Base-by-base conservation (phyloP, 441 rosid species). In the Adansonia rubrostipa region DNA sequence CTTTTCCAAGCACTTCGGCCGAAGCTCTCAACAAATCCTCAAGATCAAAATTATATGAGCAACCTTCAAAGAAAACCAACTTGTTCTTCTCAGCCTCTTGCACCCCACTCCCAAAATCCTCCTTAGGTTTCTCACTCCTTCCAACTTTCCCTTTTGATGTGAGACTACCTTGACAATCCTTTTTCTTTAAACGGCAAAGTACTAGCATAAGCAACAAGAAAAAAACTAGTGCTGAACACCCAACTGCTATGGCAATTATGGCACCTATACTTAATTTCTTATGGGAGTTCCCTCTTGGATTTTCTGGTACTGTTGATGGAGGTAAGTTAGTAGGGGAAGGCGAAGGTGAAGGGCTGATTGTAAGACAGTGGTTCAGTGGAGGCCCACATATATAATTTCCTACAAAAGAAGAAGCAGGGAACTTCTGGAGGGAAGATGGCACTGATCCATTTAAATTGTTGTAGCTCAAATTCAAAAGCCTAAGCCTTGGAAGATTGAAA, bases 41-140 rank as follows among this genome's bases (percentile, higher is more conserved):
- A 13, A 92, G 90, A 78, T 92, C 96, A 74, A 92, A 92, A 48
- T 83, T 90, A 75, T 88, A 86, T 0, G 92, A 92, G 76, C 90
- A 88, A 51, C 92, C 96, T 82, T 88, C 92, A 68, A 90, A 90
- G 89, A 90, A 92, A 17, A 92, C 92, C 80, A 92, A 78, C 87
- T 88, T 88, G 92, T 92, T 92, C 83, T 90, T 92, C 87, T 92
- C 96, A 7, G 96, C 92, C 36, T 91, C 92, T 78, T 92, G 96
- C 69, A 90, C 92, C 48, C 93, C 94, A 78, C 96, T 92, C n/a
- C 94, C 92, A 62, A 92, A 92, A 78, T 90, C 96, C 71, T 89
- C 94, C 74, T 80, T 82, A 0, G 96, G 91, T 82, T 88, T 90
- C 81, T 93, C 96, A 45, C 73, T 80, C 81, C 89, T 85, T 50